phyloP scores from a whole-genome alignment of 1,284 basidiomycete genomes.

The Grifola frondosa region DNA sequence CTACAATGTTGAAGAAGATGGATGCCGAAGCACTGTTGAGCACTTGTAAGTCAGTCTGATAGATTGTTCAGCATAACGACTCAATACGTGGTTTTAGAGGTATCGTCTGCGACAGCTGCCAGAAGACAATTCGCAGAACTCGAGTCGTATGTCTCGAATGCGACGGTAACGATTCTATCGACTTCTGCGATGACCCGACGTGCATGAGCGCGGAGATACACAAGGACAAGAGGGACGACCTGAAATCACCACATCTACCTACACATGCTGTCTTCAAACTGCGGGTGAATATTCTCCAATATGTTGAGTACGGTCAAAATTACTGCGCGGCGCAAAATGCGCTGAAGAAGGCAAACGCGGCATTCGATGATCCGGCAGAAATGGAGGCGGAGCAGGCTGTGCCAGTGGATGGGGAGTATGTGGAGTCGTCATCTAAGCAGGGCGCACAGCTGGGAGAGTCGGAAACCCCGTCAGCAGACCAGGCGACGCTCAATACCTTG shows the following conservation, averaged over 20 bases:
- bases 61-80: background rate
- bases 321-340: conserved; percentile 14
- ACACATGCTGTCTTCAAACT: conserved; percentile 32
- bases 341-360: conserved; percentile 1
- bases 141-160: conserved; percentile 27
- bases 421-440: too few relatives aligned
- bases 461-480: too few relatives aligned
- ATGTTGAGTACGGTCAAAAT: conserved; percentile 20
- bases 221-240: conserved; percentile 17
- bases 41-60: conserved; percentile 10
- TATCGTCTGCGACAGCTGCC: conserved; percentile 21
- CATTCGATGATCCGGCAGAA: background rate
- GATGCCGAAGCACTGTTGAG: conserved; percentile 17
- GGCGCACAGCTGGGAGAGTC: too few relatives aligned
- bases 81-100: conserved; percentile 1
- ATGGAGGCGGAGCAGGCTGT: background rate
- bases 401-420: too few relatives aligned
- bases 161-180: conserved; percentile 14
- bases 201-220: conserved; percentile 8
- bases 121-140: conserved; percentile 16
- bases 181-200: conserved; percentile 25
- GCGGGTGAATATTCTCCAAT: conserved; percentile 23
- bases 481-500: too few relatives aligned
- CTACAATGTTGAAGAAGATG: conserved; percentile 2
- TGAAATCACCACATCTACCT: conserved; percentile 23